A percentile compares a stretch with the other conserved stretches of the same genome.
Conservation (phyloP, 1,284 basidiomycete species). For the Ustilago cynodontis region DNA sequence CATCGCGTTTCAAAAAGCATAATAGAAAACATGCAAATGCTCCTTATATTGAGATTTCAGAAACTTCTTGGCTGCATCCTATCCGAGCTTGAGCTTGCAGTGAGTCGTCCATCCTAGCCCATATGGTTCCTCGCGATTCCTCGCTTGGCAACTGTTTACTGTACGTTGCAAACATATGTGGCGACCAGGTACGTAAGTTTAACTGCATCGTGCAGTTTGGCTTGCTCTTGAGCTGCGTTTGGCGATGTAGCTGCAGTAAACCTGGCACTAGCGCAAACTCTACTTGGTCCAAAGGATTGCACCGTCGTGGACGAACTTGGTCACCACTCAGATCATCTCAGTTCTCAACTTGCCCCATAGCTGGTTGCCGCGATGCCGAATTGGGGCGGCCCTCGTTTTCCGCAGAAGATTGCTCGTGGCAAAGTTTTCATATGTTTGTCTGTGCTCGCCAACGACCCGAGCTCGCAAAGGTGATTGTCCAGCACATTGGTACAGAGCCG, state of each 20-base stretch:
- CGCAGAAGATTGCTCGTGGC: not conserved
- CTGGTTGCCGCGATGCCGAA: not conserved
- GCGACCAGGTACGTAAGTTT: not conserved
- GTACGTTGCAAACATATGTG: not conserved
- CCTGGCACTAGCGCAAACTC: slow-evolving; percentile 25
- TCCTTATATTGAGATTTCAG: not conserved
- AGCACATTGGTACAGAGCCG: not conserved
- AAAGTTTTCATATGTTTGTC: too few species aligned
- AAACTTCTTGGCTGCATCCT: slow-evolving; percentile 26
- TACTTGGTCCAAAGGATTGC: not conserved
- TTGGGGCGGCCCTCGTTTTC: too few species aligned
- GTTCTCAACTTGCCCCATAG: not conserved
- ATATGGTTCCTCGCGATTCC: not conserved
- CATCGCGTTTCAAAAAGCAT: not conserved
- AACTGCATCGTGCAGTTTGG: not conserved
- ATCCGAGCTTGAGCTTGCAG: not conserved
- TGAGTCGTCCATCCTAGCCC: not conserved
- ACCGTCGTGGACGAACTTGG: not conserved
- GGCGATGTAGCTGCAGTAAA: not conserved
- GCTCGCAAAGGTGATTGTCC: not conserved
- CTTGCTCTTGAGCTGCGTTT: not conserved
- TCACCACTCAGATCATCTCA: not conserved
- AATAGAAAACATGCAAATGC: slow-evolving; percentile 1
- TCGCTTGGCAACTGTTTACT: not conserved
- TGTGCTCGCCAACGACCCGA: not conserved